Conservation (phyloP, 768 basidiomycete genomes). For the Suillus bovinus region DNA sequence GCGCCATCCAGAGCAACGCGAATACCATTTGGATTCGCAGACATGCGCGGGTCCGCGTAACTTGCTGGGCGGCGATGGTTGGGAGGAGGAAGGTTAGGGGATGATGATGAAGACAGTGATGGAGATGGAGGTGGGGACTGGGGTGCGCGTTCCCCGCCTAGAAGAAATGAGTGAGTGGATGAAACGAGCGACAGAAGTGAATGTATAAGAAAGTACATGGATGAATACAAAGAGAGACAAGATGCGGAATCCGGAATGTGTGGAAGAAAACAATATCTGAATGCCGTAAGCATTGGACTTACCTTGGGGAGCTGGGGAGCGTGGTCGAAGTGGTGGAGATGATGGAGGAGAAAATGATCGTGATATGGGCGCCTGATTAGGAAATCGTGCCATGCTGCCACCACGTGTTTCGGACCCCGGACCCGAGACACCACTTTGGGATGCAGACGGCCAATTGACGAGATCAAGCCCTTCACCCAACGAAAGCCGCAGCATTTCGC, state of each 20-base stretch:
- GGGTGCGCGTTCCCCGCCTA: slow-evolving; percentile 3
- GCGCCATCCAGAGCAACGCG: slow-evolving; percentile 16
- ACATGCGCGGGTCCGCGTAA: slow-evolving; percentile 1
- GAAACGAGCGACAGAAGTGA: not conserved
- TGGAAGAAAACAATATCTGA: not conserved
- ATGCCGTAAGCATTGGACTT: slow-evolving; percentile 5
- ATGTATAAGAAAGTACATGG: not conserved
- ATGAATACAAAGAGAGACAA: not conserved
- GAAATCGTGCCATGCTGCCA: slow-evolving; percentile 15
- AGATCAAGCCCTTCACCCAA: slow-evolving; percentile 31
- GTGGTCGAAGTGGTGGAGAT: slow-evolving; percentile 25
- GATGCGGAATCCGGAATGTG: not conserved
- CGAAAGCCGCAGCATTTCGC: slow-evolving; percentile 53
- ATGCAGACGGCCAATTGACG: not conserved
- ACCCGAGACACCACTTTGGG: slow-evolving; percentile 7
- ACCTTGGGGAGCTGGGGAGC: slow-evolving; percentile 16
- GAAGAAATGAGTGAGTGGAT: slow-evolving; percentile 1
- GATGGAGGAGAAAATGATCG: slow-evolving; percentile 34
- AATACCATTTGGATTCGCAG: slow-evolving; percentile 9
- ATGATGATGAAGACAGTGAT: not conserved
- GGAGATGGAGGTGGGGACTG: not conserved
- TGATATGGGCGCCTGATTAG: slow-evolving; percentile 19
- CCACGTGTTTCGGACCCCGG: slow-evolving; percentile 31
- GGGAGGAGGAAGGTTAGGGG: not conserved
- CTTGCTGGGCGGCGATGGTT: not conserved